phyloP scores from a whole-genome alignment of 768 basidiomycete genomes.

The Naganishia friedmannii region DNA sequence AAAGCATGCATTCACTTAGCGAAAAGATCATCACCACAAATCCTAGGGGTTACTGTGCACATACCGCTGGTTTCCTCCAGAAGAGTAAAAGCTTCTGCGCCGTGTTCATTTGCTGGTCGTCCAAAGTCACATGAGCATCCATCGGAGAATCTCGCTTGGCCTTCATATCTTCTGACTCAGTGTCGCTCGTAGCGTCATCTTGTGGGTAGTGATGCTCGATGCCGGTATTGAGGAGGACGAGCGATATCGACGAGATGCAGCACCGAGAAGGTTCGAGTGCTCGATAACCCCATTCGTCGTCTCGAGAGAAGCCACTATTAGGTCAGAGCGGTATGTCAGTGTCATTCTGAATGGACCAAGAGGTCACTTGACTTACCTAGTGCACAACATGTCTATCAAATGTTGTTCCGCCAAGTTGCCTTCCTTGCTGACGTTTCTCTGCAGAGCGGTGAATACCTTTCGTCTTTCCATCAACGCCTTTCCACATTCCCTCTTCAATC shows the following conservation, averaged over 20 bases:
- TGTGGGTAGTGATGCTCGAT: constrained; percentile 63
- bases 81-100: constrained; percentile 95
- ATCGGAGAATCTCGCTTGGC: constrained; percentile 31
- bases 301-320: constrained; percentile 84
- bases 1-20: neutral
- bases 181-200: constrained; percentile 1
- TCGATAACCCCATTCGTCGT: constrained; percentile 98
- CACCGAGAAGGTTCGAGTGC: constrained; percentile 93
- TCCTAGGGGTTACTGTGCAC: constrained; percentile 50
- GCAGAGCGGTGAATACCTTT: constrained; percentile 94
- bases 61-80: constrained; percentile 98
- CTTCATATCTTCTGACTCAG: constrained; percentile 22
- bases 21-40: too few species aligned
- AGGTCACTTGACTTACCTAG: constrained; percentile 66
- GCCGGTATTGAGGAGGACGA: constrained; percentile 95
- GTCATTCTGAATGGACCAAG: too few species aligned
- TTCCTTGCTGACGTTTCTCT: constrained; percentile 98
- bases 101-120: constrained; percentile 90
- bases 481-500: constrained; percentile 82
- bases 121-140: constrained; percentile 66
- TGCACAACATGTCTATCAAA: constrained; percentile 99
- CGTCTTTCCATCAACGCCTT: constrained; percentile 79
- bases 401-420: constrained; percentile 99
- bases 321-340: neutral
- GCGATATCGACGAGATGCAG: constrained; percentile 96